Evolutionary conservation across 768 basidiomycete species (phyloP), one percentile per base, ranked within the genome.

Genomic region (Dioszegia aurantiaca): DNA sequence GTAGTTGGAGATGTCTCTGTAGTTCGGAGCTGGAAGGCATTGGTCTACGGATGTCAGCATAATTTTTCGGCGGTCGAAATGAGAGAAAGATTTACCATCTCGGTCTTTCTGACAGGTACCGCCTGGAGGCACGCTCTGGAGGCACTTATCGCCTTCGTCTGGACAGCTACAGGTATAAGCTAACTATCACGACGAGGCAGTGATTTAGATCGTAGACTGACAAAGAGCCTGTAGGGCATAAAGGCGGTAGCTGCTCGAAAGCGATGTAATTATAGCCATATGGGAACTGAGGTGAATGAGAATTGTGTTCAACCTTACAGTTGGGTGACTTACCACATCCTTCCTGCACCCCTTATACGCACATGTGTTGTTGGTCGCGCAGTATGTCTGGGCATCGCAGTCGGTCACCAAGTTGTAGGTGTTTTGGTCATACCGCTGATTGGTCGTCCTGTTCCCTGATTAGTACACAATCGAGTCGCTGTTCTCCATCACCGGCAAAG

Each of bases 101-200:
- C 90, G 85, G 71, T 91, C 87, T 59, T 92, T 82, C 76, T 92
- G 89, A 78, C 90, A 92, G 27, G 81, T 71, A 61, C 83, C 85
- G 26, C 81, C 85, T 2, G 89, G 84, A 0, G 82, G 55, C 16
- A 87, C 78, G 31, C 86, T 64, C 4, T 77, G 62, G 68, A 85
- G 82, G 77, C 90, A 93, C 8, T 74, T 78, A 62, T 85, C 84
- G 59, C 83, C 84, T 77, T 91, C 91, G 67, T 92, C 89, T 0
- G 89, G 89, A 75, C 90, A 92, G 75, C 70, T 69, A 40, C n/a
- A 24, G 23, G 21, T 8, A 26, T 27, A 23, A 53, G 48, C 21
- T 12, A 21, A 36, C 6, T 46, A 8, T 11, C 24, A 31, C 9
- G 16, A 40, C 26, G 16, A 28, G 23, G 8, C 36, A 33, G 24